Evolutionary conservation across 164 flowering plant species (phyloP), one percentile per base, ranked within the genome.

Genomic region (Brasenia schreberi): DNA sequence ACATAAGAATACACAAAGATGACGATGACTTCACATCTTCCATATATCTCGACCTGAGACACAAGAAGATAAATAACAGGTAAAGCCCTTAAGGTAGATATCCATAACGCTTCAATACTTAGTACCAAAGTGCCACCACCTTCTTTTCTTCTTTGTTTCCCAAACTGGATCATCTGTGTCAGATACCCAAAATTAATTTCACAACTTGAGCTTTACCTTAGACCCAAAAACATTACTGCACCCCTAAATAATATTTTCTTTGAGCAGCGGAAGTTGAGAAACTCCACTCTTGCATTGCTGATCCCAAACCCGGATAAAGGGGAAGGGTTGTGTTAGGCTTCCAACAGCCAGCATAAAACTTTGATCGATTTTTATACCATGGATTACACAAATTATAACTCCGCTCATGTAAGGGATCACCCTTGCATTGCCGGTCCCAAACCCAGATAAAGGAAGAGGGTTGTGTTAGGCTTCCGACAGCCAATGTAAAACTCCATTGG

Each of bases 61-160:
- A 49, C 16, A 5, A 44, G 52, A 14, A 49, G 80, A 62, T 44
- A 67, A 49, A 65, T 43, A 33, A 10, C 62, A 67, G 14, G 18
- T 45, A 7, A 16, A 7, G 16, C 63, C 49, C 62, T 11, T 10
- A n/a, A 11, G 12, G n/a, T 5, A 59, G 18, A 27, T 19, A 52
- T 18, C n/a, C 43, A 56, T 27, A 19, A 43, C 65, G 67, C 63
- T 70, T 76, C 73, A 71, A 59, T 85, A 77, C 78, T 79, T 74
- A 64, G 76, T 73, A 70, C 85, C 77, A 65, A 79, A 75, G 64
- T 19, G 67, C 77, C 87, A 75, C 83, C 82, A 72, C 70, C 79
- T 81, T 72, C 68, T 86, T 79, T 86, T 84, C 79, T 77, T 85
- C 79, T 79, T 84, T 4, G 75, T 78, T 62, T 70, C 72, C 76